Percentiles rank a stretch among this genome's conserved stretches.
Evolutionary conservation across 2,329 filamentous ascomycete species (phyloP).

Genomic region (Dothistroma septosporum): DNA sequence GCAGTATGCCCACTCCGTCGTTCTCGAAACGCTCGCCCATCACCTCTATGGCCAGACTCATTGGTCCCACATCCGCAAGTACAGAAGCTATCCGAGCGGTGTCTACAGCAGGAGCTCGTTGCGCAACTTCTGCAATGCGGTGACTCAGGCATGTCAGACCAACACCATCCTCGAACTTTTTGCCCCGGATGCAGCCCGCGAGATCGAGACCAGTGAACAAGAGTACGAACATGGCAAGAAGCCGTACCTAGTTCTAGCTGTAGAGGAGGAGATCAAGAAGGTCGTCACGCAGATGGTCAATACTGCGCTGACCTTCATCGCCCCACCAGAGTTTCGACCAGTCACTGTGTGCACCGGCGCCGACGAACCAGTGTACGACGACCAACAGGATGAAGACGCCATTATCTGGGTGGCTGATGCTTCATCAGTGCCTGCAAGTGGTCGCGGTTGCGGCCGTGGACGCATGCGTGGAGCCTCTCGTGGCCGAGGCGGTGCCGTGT

Average conservation of each 20-base stretch:
- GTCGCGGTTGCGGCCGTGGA: too few relatives aligned
- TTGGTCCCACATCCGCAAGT: not conserved
- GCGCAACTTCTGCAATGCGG: slow-evolving; percentile 4
- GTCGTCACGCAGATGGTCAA: slow-evolving; percentile 5
- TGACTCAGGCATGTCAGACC: not conserved
- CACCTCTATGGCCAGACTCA: not conserved
- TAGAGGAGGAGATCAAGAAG: slow-evolving; percentile 6
- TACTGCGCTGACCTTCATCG: not conserved
- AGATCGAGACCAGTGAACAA: not conserved
- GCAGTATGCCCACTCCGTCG: not conserved
- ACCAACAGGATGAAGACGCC: not conserved
- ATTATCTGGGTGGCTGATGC: too few relatives aligned
- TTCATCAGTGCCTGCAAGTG: not conserved
- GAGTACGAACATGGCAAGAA: not conserved
- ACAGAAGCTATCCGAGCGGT: not conserved
- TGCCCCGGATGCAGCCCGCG: not conserved
- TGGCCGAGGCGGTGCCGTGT: not conserved
- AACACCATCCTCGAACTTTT: slow-evolving; percentile 8
- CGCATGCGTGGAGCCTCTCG: too few relatives aligned
- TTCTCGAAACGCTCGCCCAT: not conserved
- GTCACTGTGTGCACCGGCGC: not conserved
- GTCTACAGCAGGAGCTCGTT: not conserved
- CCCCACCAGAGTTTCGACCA: not conserved
- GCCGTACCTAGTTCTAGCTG: not conserved
- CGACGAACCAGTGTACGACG: not conserved